phyloP scores from a whole-genome alignment of 1,284 basidiomycete species.

The Ceratobasidium sp. region DNA sequence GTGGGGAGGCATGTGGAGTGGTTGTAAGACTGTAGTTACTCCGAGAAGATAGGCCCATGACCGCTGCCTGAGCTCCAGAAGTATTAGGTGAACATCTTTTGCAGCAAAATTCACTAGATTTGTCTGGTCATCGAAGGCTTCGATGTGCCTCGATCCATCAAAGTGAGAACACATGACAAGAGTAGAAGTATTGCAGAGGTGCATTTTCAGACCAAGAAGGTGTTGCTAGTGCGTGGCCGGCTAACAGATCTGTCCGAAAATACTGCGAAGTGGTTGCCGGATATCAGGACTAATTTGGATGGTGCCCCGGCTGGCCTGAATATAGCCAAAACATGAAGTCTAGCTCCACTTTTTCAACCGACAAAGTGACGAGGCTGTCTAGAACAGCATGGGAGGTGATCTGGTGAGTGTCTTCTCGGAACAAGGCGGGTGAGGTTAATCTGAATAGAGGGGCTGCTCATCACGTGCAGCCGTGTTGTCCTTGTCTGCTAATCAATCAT shows the following conservation, averaged over 20 bases:
- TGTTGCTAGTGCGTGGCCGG: not conserved
- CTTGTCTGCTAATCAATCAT: conserved; percentile 4
- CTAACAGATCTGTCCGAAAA: conserved; percentile 23
- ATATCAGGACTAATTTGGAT: not conserved
- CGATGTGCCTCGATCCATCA: conserved; percentile 17
- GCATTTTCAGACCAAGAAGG: no score
- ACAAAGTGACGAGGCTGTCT: conserved; percentile 1
- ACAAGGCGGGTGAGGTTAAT: conserved; percentile 15
- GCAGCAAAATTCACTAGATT: conserved; percentile 8
- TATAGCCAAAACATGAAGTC: not conserved
- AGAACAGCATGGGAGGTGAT: not conserved
- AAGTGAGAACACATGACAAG: conserved; percentile 28
- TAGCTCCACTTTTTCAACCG: conserved; percentile 4
- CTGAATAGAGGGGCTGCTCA: not conserved
- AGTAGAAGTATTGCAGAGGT: not conserved
- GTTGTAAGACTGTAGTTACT: conserved; percentile 12
- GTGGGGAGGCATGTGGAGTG: not conserved
- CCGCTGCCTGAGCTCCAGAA: not conserved
- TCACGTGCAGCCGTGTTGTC: conserved; percentile 9
- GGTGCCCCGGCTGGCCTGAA: conserved; percentile 7
- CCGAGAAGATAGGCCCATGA: conserved; percentile 32
- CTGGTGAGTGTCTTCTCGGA: conserved; percentile 10
- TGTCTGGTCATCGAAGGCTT: conserved; percentile 6
- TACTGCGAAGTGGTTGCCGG: conserved; percentile 31
- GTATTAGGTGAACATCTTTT: not conserved